These are phyloP conservation scores for Penstemon barbatus DNA, from an alignment of 257 asterid genomes.

Conservation along the genomic window DNA sequence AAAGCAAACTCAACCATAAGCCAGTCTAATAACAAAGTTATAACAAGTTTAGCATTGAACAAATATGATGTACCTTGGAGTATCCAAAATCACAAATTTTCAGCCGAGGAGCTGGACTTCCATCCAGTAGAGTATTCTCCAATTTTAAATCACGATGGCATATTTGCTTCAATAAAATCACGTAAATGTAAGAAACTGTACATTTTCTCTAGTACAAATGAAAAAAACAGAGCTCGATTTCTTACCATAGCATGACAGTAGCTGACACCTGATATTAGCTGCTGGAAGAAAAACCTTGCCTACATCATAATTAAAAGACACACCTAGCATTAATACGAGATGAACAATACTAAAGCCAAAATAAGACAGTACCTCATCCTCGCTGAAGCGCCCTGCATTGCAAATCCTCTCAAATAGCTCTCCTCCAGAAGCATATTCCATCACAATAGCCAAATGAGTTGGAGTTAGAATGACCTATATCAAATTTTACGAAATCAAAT, in stretches of 20 bases:
- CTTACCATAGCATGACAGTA: constrained; percentile 95
- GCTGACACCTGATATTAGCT: constrained; percentile 98
- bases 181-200: background rate
- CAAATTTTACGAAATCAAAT: background rate
- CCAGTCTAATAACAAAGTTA: background rate
- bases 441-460: constrained; percentile 95
- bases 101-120: constrained; percentile 91
- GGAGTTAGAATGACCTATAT: constrained; percentile 85
- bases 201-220: background rate
- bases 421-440: constrained; percentile 99
- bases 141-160: constrained; percentile 96
- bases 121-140: constrained; percentile 93
- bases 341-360: background rate
- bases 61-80: constrained; percentile 66
- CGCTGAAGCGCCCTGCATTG: constrained; percentile 97
- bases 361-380: constrained; percentile 72
- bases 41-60: too few relatives aligned
- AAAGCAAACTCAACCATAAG: constrained; percentile 1
- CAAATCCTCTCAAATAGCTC: constrained; percentile 94
- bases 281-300: constrained; percentile 99
- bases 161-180: constrained; percentile 64
- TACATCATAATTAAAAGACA: constrained; percentile 25
- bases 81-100: constrained; percentile 98
- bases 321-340: constrained; percentile 20
- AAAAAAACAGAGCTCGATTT: background rate